Conservation (phyloP, 805 yeast species). For the Isabelozyma pseudorhagii region DNA sequence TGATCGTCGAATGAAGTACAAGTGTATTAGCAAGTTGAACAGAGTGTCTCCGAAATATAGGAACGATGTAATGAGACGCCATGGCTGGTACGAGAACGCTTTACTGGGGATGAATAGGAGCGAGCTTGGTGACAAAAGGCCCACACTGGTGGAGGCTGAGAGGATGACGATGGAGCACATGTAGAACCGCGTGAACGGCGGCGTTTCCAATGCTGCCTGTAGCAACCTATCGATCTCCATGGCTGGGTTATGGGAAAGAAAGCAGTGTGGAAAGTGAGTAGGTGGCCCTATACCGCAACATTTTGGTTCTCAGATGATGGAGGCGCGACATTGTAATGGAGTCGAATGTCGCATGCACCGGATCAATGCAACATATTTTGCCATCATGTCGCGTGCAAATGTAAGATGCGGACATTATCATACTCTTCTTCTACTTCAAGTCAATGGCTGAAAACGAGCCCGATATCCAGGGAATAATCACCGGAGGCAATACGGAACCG, state of each 20-base stretch:
- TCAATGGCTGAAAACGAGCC: neutral
- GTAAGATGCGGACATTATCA: too few species aligned
- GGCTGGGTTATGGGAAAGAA: too few species aligned
- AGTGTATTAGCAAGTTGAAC: conserved; percentile 15
- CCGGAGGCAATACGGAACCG: conserved; percentile 6
- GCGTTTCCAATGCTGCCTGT: conserved; percentile 10
- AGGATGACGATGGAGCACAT: conserved; percentile 15
- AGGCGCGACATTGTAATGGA: too few species aligned
- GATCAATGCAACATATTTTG: too few species aligned
- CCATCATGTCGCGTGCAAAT: too few species aligned
- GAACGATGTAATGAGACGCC: conserved; percentile 36
- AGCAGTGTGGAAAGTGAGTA: too few species aligned
- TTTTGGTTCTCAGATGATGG: too few species aligned
- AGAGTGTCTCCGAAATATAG: conserved; percentile 27
- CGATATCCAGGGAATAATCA: conserved; percentile 4
- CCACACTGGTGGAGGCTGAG: conserved; percentile 16
- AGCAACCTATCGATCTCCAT: conserved; percentile 13
- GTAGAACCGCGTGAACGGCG: conserved; percentile 16
- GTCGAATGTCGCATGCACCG: too few species aligned
- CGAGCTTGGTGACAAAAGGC: conserved; percentile 13
- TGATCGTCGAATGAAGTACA: conserved; percentile 16
- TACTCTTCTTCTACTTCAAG: neutral
- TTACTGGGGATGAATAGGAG: conserved; percentile 25
- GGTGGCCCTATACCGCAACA: too few species aligned
- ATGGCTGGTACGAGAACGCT: conserved; percentile 27